phyloP scores from a whole-genome alignment of 1,284 basidiomycete species.

The Stygiomarasmius scandens region DNA sequence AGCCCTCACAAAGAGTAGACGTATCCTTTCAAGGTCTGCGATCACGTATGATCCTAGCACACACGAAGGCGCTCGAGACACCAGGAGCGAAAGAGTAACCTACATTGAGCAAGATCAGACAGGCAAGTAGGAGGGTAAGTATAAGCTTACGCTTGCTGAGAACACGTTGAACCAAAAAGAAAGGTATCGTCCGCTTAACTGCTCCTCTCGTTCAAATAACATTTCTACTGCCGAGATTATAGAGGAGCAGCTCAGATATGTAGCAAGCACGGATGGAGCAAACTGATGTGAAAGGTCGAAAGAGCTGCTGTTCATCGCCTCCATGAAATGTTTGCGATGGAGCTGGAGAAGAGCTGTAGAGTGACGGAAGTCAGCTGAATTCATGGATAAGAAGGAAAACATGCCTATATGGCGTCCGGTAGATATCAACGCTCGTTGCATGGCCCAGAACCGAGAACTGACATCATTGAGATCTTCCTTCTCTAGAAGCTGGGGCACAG shows the following conservation, averaged over 20 bases:
- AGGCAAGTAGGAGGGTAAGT: no score
- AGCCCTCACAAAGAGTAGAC: constrained; percentile 48
- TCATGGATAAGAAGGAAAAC: constrained; percentile 27
- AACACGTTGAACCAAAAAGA: constrained; percentile 81
- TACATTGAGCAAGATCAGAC: no score
- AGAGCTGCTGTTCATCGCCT: no score
- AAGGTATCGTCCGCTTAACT: constrained; percentile 70
- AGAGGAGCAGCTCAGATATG: constrained; percentile 63
- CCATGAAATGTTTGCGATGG: constrained; percentile 75
- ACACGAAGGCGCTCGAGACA: constrained; percentile 53
- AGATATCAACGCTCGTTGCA: constrained; percentile 70
- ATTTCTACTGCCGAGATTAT: constrained; percentile 64
- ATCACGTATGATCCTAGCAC: constrained; percentile 55
- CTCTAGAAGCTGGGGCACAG: constrained; percentile 60
- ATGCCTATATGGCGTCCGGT: constrained; percentile 70
- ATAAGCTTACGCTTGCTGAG: constrained; percentile 72
- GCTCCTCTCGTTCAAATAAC: constrained; percentile 63
- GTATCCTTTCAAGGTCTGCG: constrained; percentile 50
- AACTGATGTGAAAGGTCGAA: constrained; percentile 68
- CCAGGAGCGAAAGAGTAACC: constrained; percentile 68
- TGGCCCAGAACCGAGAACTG: constrained; percentile 56
- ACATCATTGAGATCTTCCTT: no score
- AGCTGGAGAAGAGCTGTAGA: constrained; percentile 69
- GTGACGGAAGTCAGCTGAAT: no score
- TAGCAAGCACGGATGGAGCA: constrained; percentile 72